These are phyloP conservation scores for Wickerhamiella australiensis DNA, from an alignment of 805 yeast genomes.

Conservation along the genomic window DNA sequence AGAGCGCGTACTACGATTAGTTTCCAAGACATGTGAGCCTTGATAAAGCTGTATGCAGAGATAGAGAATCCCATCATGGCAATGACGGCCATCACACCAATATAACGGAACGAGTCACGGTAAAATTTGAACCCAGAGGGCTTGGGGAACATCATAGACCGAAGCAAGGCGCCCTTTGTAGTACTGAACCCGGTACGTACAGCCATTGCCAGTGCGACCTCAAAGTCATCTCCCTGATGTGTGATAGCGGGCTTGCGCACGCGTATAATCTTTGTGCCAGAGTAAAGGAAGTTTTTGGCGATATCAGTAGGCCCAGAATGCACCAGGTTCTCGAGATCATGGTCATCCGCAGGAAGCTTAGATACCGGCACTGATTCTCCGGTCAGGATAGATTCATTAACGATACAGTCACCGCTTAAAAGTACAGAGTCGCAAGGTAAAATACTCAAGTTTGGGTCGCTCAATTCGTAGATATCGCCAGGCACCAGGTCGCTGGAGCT, in stretches of 20 bases:
- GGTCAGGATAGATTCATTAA: slow-evolving; percentile 96
- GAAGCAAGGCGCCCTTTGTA: slow-evolving; percentile 82
- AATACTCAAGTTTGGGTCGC: slow-evolving; percentile 61
- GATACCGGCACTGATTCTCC: slow-evolving; percentile 98
- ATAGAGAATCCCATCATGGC: slow-evolving; percentile 76
- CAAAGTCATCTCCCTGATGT: slow-evolving; percentile 37
- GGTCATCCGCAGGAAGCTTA: slow-evolving; percentile 54
- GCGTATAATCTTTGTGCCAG: slow-evolving; percentile 81
- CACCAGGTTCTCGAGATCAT: slow-evolving; percentile 44
- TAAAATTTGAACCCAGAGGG: slow-evolving; percentile 90
- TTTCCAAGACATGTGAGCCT: slow-evolving; percentile 55
- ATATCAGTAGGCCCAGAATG: slow-evolving; percentile 31
- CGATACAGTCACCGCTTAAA: slow-evolving; percentile 83
- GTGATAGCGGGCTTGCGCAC: slow-evolving; percentile 52
- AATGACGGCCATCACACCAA: slow-evolving; percentile 82
- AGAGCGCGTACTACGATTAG: slow-evolving; percentile 77
- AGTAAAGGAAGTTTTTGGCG: slow-evolving; percentile 43
- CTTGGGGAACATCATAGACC: slow-evolving; percentile 95
- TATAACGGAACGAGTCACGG: slow-evolving; percentile 86
- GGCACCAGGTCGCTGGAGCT: slow-evolving; percentile 76
- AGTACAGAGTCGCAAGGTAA: slow-evolving; percentile 87
- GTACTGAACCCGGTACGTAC: slow-evolving; percentile 88
- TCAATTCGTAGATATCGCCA: slow-evolving; percentile 87
- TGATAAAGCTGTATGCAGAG: slow-evolving; percentile 71
- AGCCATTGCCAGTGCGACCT: slow-evolving; percentile 76